A percentile compares a stretch with the other conserved stretches of the same genome.
These are phyloP conservation scores for Royoungia palumana DNA, from an alignment of 768 basidiomycete species.

Conservation along the genomic window DNA sequence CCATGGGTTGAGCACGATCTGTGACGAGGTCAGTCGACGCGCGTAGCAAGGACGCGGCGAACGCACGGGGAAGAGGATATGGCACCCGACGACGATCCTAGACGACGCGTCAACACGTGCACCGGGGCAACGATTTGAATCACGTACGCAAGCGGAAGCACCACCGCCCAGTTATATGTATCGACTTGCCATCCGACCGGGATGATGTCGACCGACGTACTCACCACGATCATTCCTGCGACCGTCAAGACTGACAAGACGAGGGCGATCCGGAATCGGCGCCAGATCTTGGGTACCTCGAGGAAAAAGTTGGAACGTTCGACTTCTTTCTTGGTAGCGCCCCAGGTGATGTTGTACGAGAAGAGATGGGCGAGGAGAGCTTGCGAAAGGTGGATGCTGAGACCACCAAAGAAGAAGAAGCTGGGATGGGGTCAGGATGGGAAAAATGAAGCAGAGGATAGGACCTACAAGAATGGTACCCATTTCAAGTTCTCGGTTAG, in stretches of 20 bases:
- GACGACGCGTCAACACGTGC: neutral
- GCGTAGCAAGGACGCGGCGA: neutral
- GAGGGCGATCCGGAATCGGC: conserved; percentile 69
- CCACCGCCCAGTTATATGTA: conserved; percentile 62
- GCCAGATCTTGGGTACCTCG: conserved; percentile 80
- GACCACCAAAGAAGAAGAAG: conserved; percentile 55
- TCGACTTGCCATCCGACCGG: conserved; percentile 69
- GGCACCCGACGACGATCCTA: conserved; percentile 54
- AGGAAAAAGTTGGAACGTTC: conserved; percentile 90
- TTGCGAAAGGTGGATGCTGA: conserved; percentile 49
- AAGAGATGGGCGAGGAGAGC: conserved; percentile 56
- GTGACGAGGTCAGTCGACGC: conserved; percentile 20
- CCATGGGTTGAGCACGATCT: conserved; percentile 87
- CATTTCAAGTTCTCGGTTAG: conserved; percentile 27
- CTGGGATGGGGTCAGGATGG: conserved; percentile 5
- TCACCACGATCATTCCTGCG: conserved; percentile 55
- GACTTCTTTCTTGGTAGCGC: conserved; percentile 74
- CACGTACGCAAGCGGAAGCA: conserved; percentile 62
- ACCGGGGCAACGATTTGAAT: neutral
- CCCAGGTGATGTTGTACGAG: conserved; percentile 59
- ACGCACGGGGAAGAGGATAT: conserved; percentile 73
- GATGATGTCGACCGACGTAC: conserved; percentile 39
- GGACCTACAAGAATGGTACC: conserved; percentile 38
- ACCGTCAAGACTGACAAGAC: conserved; percentile 48
- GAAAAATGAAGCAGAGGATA: neutral